These are phyloP conservation scores for Amanita rimosa DNA, from an alignment of 768 basidiomycete genomes.

Conservation along the genomic window DNA sequence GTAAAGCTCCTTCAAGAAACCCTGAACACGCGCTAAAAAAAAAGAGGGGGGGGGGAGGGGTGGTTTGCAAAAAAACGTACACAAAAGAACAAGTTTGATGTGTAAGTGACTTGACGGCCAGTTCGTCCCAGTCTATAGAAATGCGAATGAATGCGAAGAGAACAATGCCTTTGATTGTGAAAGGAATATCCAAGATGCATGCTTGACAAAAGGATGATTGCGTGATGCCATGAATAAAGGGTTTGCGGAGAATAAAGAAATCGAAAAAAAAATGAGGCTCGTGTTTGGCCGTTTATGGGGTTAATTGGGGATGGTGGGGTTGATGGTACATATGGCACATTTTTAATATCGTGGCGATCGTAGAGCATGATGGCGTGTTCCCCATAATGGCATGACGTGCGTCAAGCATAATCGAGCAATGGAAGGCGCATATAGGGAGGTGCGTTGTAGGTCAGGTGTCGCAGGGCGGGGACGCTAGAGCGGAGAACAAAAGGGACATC, in stretches of 20 bases:
- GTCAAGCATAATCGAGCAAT: neutral
- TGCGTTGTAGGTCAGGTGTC: neutral
- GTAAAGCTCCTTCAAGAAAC: neutral
- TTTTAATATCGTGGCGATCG: constrained; percentile 1
- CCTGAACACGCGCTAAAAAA: neutral
- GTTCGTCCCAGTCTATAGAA: neutral
- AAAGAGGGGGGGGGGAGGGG: no score
- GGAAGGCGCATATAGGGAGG: neutral
- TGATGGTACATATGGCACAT: constrained; percentile 1
- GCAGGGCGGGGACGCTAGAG: neutral
- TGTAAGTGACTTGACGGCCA: neutral
- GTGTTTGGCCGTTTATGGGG: neutral
- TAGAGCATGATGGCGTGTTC: neutral
- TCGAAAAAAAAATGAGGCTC: neutral
- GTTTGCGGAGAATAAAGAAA: constrained; percentile 2
- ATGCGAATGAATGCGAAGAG: neutral
- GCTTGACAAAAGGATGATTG: neutral
- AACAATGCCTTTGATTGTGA: neutral
- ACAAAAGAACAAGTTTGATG: neutral
- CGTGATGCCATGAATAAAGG: neutral
- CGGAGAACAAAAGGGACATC: neutral
- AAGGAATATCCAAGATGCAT: neutral
- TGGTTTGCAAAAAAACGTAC: neutral
- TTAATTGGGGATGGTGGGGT: neutral
- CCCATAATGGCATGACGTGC: neutral